A percentile compares a stretch with the other conserved stretches of the same genome.
Evolutionary conservation across 2,329 filamentous ascomycete genomes (phyloP).

Genomic region (Emmonsia crescens): DNA sequence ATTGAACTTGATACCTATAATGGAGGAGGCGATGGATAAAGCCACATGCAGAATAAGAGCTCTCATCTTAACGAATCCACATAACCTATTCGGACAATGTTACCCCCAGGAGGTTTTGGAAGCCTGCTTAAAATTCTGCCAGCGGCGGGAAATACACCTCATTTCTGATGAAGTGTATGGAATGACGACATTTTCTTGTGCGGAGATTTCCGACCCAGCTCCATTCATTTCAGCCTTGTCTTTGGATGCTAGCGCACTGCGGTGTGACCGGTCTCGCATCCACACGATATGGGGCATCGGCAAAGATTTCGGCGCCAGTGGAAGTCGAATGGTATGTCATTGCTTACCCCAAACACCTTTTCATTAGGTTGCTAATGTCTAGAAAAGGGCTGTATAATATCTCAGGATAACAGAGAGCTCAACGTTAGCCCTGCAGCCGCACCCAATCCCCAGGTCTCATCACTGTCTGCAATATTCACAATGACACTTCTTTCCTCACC

Average conservation of each 20-base stretch:
- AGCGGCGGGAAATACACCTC: constrained; percentile 16
- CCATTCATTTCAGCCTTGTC: constrained; percentile 14
- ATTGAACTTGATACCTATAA: constrained; percentile 8
- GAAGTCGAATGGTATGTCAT: constrained; percentile 14
- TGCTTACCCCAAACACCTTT: not conserved
- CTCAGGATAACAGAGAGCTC: constrained; percentile 17
- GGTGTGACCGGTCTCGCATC: constrained; percentile 14
- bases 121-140: constrained; percentile 16
- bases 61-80: constrained; percentile 19
- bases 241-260: constrained; percentile 9
- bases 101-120: constrained; percentile 16
- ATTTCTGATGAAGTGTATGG: constrained; percentile 22
- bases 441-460: constrained; percentile 15
- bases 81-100: constrained; percentile 19
- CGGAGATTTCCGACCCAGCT: constrained; percentile 8
- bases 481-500: constrained; percentile 17
- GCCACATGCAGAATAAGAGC: constrained; percentile 14
- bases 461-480: constrained; percentile 14
- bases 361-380: constrained; percentile 1
- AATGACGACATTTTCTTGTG: constrained; percentile 12
- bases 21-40: constrained; percentile 12
- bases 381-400: constrained; percentile 15
- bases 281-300: constrained; percentile 16
- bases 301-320: constrained; percentile 16
- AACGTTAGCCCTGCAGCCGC: constrained; percentile 12